Percentiles rank a stretch among this genome's conserved stretches.
Conservation (phyloP, 371 early-diverging fungal genomes). For the Lichtheimia ramosa region DNA sequence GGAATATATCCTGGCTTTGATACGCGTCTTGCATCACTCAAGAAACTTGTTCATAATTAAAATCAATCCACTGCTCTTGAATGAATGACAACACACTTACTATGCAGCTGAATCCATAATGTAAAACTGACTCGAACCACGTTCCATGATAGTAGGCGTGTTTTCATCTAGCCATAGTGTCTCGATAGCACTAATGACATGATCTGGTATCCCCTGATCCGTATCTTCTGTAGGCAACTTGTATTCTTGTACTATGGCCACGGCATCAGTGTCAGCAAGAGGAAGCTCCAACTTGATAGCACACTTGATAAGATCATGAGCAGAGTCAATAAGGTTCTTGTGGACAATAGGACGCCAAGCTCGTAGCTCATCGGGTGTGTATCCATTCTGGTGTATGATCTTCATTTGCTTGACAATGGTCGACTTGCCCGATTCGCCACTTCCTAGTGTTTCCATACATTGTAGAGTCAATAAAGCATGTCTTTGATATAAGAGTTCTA, state of each 20-base stretch:
- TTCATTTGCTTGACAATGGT: constrained; percentile 89
- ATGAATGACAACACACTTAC: constrained; percentile 30
- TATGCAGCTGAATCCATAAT: constrained; percentile 76
- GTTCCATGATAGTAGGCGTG: constrained; percentile 50
- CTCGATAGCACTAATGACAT: constrained; percentile 51
- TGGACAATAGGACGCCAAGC: constrained; percentile 68
- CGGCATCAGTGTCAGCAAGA: constrained; percentile 20
- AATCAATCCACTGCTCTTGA: background rate
- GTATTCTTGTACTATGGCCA: constrained; percentile 11
- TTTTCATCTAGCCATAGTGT: constrained; percentile 64
- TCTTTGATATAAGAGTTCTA: background rate
- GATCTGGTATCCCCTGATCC: constrained; percentile 11
- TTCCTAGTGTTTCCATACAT: constrained; percentile 34
- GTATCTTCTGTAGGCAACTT: constrained; percentile 5
- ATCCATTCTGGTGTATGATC: constrained; percentile 84
- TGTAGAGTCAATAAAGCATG: background rate
- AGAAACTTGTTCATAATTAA: constrained; percentile 33
- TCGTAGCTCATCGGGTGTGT: constrained; percentile 69
- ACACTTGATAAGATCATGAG: constrained; percentile 54
- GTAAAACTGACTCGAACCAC: constrained; percentile 66
- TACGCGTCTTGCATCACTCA: constrained; percentile 49
- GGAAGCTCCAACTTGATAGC: constrained; percentile 51
- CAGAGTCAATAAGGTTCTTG: constrained; percentile 75
- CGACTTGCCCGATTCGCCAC: constrained; percentile 84
- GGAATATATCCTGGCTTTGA: constrained; percentile 59